Evolutionary conservation across 441 rosid genomes (phyloP).

Genomic region (Populus tomentosa): DNA sequence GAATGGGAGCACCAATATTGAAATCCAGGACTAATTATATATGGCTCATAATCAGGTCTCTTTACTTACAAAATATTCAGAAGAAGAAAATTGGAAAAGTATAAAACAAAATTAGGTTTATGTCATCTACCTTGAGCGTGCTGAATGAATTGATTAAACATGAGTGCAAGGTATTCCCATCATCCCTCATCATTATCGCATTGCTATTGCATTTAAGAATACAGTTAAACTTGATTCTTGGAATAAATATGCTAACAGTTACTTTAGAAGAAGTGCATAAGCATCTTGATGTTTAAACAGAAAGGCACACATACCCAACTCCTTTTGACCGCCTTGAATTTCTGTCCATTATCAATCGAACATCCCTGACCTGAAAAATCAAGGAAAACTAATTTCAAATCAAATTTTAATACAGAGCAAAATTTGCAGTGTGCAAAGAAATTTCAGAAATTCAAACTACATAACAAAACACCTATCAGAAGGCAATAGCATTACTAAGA

Average conservation of each 20-base stretch:
- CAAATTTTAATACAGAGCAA: neutral
- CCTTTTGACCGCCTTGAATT: conserved; percentile 93
- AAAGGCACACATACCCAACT: conserved; percentile 74
- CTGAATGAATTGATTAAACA: conserved; percentile 94
- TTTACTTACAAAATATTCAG: conserved; percentile 15
- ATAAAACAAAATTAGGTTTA: conserved; percentile 57
- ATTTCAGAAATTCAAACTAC: neutral
- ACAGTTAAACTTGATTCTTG: conserved; percentile 78
- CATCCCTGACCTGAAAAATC: conserved; percentile 81
- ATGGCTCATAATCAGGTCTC: neutral
- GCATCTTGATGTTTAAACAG: conserved; percentile 11
- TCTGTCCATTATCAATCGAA: conserved; percentile 91
- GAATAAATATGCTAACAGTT: conserved; percentile 48
- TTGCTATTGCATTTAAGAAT: conserved; percentile 94
- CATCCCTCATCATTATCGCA: conserved; percentile 97
- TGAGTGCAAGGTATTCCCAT: conserved; percentile 85
- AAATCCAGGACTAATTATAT: neutral
- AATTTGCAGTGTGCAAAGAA: neutral
- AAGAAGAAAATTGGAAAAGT: conserved; percentile 34
- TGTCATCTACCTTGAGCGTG: conserved; percentile 87
- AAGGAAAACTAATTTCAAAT: conserved; percentile 12
- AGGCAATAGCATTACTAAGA: neutral
- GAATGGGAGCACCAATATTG: neutral
- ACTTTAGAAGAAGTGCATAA: conserved; percentile 35
- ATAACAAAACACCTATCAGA: neutral